Base-by-base conservation (phyloP, 768 basidiomycete species). In the Gymnopilus dilepis region DNA sequence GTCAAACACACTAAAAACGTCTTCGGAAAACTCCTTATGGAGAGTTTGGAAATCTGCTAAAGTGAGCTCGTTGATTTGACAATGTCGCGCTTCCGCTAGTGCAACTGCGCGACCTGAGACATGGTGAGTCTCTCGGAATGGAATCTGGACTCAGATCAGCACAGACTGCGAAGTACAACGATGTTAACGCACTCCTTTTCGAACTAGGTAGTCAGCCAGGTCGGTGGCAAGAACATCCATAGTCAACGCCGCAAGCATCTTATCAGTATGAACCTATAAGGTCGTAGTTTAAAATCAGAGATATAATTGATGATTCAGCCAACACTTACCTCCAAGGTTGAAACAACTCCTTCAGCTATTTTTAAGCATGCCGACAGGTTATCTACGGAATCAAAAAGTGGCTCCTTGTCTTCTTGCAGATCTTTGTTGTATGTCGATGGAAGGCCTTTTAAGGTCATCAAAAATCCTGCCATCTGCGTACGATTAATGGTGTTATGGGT, bases 401-500 rank as follows among this genome's bases (percentile, higher is more conserved):
- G 96, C 70, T 99, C 97, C 75, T 99, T 98, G 75, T 97, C 95
- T 75, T 99, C 97, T 75, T 99, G 97, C 45, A 99, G 80, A 77
- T 99, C 97, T 75, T 99, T 99, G 83, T 99, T 99, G 79, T 99
- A 99, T 8, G 97, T 99, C 19, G 97, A 97, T 13, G 97, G 97
- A 45, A 99, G 79, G 30, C 97, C 97, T 72, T 99, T 99, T 69
- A 97, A 81, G 1, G 95, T 96, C 91, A 99, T 95, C 78, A 98
- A 79, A 78, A 99, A 97, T 1, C 97, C 97, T 12, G 97, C 86
- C 92, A 98, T 97, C 91, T 96, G 69, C 34, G n/a, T 40, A 19
- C 31, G 47, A 21, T 63, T 43, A 57, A 62, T 66, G 13, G 59
- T 56, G 30, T 24, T 37, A 17, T 43, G 28, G 4, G 6, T 59